Evolutionary conservation across 1,284 basidiomycete species (phyloP).

Genomic region (Ustilago sp.): DNA sequence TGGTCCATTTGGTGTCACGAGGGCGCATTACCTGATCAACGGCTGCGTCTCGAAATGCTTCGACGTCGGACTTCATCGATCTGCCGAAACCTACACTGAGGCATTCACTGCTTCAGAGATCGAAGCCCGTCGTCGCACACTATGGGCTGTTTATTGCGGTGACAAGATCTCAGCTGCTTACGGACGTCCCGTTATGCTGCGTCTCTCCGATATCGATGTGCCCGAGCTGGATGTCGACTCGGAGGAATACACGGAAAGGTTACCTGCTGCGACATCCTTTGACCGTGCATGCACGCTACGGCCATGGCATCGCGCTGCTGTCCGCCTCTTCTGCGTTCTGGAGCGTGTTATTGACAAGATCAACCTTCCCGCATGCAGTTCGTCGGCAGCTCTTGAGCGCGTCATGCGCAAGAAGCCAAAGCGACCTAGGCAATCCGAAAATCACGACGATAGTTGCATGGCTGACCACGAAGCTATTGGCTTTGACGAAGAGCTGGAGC

Average conservation of each 20-base stretch:
- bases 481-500: constrained; percentile 47
- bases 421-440: constrained; percentile 41
- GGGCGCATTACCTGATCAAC: constrained; percentile 52
- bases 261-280: constrained; percentile 47
- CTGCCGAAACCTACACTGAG: constrained; percentile 53
- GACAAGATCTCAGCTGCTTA: constrained; percentile 55
- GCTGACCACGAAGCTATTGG: constrained; percentile 51
- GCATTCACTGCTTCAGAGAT: constrained; percentile 50
- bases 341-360: constrained; percentile 56
- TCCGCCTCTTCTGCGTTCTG: constrained; percentile 49
- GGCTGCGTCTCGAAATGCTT: constrained; percentile 56
- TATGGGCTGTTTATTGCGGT: constrained; percentile 53
- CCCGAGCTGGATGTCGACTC: constrained; percentile 49
- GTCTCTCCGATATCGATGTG: constrained; percentile 51
- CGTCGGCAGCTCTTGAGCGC: constrained; percentile 40
- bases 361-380: constrained; percentile 52
- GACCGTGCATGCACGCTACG: constrained; percentile 46
- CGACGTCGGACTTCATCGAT: constrained; percentile 50
- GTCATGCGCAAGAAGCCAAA: constrained; percentile 53
- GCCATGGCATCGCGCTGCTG: constrained; percentile 46
- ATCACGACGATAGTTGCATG: constrained; percentile 53
- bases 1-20: constrained; percentile 43
- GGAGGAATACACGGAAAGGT: constrained; percentile 47
- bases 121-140: constrained; percentile 46
- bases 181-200: constrained; percentile 46